These are phyloP conservation scores for Hibiscus tridactylites DNA, from an alignment of 345 rosid genomes.

Conservation along the genomic window DNA sequence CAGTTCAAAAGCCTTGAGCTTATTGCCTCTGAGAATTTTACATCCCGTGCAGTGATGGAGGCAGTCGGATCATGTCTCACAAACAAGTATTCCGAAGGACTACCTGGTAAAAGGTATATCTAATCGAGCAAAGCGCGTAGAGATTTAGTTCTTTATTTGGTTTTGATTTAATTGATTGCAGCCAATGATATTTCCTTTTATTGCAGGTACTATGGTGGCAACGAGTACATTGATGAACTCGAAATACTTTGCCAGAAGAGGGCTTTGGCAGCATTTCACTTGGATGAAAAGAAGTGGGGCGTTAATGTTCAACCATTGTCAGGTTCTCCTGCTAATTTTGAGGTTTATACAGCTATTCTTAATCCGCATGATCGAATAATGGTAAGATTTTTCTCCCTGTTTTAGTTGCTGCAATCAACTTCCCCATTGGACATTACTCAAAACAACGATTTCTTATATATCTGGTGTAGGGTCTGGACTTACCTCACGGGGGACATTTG, in stretches of 20 bases:
- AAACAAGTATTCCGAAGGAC: constrained; percentile 90
- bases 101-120: constrained; percentile 84
- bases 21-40: constrained; percentile 89
- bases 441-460: constrained; percentile 4
- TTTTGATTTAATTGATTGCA: not conserved
- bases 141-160: constrained; percentile 1
- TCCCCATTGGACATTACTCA: not conserved
- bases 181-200: not conserved
- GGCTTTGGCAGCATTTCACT: constrained; percentile 70
- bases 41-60: constrained; percentile 92
- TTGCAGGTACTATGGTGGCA: constrained; percentile 88
- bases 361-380: constrained; percentile 86
- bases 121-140: not conserved
- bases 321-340: constrained; percentile 96
- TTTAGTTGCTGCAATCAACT: not conserved
- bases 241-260: constrained; percentile 83
- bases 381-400: constrained; percentile 30
- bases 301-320: constrained; percentile 95
- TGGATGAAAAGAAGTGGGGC: constrained; percentile 76
- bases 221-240: constrained; percentile 78
- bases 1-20: constrained; percentile 91
- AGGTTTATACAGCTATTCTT: constrained; percentile 84
- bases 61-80: constrained; percentile 94
- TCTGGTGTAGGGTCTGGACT: constrained; percentile 62
- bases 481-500: constrained; percentile 90